Evolutionary conservation across 202 grass and related monocot species (phyloP).

Genomic region (Brachypodium distachyon): DNA sequence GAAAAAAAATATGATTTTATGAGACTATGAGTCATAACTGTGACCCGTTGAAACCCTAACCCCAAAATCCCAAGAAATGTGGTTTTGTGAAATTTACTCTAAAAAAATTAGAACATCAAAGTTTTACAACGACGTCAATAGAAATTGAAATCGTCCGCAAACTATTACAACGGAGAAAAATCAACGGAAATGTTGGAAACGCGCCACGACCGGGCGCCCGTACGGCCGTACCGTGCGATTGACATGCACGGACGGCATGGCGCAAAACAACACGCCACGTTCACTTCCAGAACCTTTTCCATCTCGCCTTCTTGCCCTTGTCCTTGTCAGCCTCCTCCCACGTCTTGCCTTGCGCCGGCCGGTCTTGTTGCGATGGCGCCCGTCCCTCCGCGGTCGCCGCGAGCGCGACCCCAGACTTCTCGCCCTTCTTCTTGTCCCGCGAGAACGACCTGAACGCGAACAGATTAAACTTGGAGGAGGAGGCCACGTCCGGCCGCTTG

Average conservation of each 20-base stretch:
- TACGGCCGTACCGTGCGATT: no score
- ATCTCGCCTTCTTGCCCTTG: conserved; percentile 8
- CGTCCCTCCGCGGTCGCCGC: neutral
- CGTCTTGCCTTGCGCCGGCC: neutral
- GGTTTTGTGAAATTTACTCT: no score
- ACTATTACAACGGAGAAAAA: no score
- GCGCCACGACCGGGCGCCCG: no score
- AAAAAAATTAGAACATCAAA: no score
- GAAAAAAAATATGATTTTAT: no score
- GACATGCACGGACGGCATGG: neutral
- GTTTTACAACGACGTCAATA: no score
- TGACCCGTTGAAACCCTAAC: no score
- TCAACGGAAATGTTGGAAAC: no score
- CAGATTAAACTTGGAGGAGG: conserved; percentile 18
- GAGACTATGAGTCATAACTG: no score
- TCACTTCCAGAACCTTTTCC: conserved; percentile 41
- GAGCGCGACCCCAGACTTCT: neutral
- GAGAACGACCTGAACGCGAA: conserved; percentile 36
- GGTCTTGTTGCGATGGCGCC: neutral
- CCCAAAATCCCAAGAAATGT: no score
- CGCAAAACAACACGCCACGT: neutral
- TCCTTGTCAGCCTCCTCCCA: conserved; percentile 12
- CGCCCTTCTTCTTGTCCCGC: conserved; percentile 21
- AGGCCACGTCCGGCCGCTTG: neutral
- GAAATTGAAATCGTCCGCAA: no score